Evolutionary conservation across 1,139 yeast genomes (phyloP), one percentile per base, ranked within the genome.

Genomic region (Suhomyces wounanorum): DNA sequence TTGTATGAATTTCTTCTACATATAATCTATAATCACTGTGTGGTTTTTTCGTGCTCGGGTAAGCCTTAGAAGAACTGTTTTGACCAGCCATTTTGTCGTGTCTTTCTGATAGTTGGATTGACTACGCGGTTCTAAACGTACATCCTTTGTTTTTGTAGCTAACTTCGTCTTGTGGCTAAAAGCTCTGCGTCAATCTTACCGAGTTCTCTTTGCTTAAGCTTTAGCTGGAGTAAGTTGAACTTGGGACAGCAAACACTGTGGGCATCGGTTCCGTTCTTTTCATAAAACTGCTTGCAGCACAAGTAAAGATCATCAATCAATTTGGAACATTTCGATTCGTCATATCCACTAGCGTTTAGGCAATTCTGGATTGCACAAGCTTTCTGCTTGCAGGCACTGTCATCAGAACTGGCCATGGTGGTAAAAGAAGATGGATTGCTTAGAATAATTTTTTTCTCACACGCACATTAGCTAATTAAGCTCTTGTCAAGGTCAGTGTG

Each of bases 31-130:
- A 61, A 57, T 67, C 74, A 68, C 76, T 66, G 48, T 72, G 76
- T 73, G 78, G 69, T 67, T 67, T 59, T 73, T 80, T 81, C 89
- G 95, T 87, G 95, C 95, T 87, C 91, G 94, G 94, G 94, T 87
- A 71, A 75, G 88, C 87, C 94, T 86, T 79, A 87, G 90, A 87
- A 70, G 65, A 79, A 73, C 55, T 64, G 78, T 80, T 82, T 82
- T 75, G 72, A 70, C 70, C 82, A 82, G 82, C 83, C 73, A 52
- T 67, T 70, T 64, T 72, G 88, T 82, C 89, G 87, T 80, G 85
- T 75, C 75, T 65, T 63, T 63, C 67, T 68, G 62, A 62, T 62
- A 59, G 50, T 61, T 73, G 74, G 75, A 67, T 66, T 69, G 75
- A 73, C 82, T 77, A 78, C 82, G 89, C 88, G 86, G 89, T 79